Evolutionary conservation across 176 grass and related monocot genomes (phyloP), one percentile per base, ranked within the genome.

Genomic region (Zizania latifolia): DNA sequence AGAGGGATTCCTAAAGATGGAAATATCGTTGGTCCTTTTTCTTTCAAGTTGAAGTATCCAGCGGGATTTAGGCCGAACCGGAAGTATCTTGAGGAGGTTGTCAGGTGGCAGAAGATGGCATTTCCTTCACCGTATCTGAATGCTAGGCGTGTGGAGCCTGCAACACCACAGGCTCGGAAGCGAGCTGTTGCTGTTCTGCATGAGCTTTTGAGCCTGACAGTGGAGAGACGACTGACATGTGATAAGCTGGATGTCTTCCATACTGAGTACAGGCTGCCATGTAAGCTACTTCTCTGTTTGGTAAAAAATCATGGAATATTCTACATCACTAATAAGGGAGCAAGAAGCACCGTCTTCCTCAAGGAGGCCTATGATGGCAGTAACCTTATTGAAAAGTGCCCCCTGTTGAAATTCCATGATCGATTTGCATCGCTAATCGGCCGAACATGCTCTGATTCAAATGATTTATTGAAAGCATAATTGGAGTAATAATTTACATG

Each of bases 101-200:
- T 98, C 35, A 98, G 72, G 56, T 98, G 94, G 94, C 91, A 98
- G 84, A 98, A 89, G 67, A 89, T 94, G 89, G 81, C 86, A 43
- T 94, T 98, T 70, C 81, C 88, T 79, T 98, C 95, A 38, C 95
- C 95, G 39, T 94, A 90, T 86, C 64, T 94, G 75, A 92, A 86
- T 50, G 81, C 82, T 57, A 86, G 95, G 50, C 78, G 55, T 72
- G 81, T 94, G 8, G 89, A 91, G 62, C 68, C 81, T 38, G 82
- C 78, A 45, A 88, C 91, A 26, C 91, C 89, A 22, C 91, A 92
- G 46, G 89, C 91, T 17, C 78, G 89, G 62, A 94, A 98, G 73
- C 56, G 88, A 14, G 84, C 89, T 10, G 76, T 92, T 48, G 83
- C 89, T 55, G 89, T 92, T 68, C 51, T 98, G 27, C 95, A 94